A percentile compares a stretch with the other conserved stretches of the same genome.
These are phyloP conservation scores for Trametopsis cervina DNA, from an alignment of 768 basidiomycete species.

Conservation along the genomic window DNA sequence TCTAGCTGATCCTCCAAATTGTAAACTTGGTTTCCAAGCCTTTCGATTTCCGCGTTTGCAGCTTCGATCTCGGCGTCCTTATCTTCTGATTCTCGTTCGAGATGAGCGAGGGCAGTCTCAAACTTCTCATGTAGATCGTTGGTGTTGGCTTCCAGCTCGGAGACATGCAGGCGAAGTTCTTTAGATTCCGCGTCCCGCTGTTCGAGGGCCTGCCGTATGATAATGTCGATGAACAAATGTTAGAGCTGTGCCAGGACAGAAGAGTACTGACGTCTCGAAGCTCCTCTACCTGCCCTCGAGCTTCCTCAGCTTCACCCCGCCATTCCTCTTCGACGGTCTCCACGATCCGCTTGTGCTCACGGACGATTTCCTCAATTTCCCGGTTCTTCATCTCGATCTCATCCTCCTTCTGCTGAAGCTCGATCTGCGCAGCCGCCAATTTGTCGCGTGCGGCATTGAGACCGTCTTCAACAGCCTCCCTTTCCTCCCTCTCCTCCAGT, in stretches of 20 bases:
- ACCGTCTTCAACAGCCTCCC: conserved; percentile 75
- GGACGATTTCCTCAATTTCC: conserved; percentile 74
- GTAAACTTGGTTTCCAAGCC: conserved; percentile 71
- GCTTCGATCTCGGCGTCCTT: conserved; percentile 74
- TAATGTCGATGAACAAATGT: conserved; percentile 10
- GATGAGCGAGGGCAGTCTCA: conserved; percentile 64
- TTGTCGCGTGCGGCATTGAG: conserved; percentile 68
- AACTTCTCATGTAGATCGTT: conserved; percentile 68
- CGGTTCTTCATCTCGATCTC: conserved; percentile 73
- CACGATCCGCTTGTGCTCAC: conserved; percentile 67
- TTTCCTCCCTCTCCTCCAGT: conserved; percentile 64
- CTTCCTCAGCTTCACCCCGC: conserved; percentile 83
- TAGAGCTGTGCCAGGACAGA: background rate
- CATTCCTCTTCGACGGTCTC: conserved; percentile 76
- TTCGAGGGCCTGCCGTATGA: conserved; percentile 53
- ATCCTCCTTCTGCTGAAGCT: conserved; percentile 81
- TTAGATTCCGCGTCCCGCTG: conserved; percentile 78
- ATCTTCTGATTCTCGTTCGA: conserved; percentile 71
- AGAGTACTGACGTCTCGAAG: conserved; percentile 52
- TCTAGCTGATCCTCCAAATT: conserved; percentile 85
- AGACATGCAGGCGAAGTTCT: conserved; percentile 63
- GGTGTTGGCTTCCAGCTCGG: conserved; percentile 68
- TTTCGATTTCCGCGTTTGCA: conserved; percentile 72
- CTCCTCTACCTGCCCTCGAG: conserved; percentile 72
- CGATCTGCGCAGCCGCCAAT: conserved; percentile 74